Percentiles rank a stretch among this genome's conserved stretches.
phyloP scores from a whole-genome alignment of 2,329 filamentous ascomycete genomes.

The Colletotrichum musicola region DNA sequence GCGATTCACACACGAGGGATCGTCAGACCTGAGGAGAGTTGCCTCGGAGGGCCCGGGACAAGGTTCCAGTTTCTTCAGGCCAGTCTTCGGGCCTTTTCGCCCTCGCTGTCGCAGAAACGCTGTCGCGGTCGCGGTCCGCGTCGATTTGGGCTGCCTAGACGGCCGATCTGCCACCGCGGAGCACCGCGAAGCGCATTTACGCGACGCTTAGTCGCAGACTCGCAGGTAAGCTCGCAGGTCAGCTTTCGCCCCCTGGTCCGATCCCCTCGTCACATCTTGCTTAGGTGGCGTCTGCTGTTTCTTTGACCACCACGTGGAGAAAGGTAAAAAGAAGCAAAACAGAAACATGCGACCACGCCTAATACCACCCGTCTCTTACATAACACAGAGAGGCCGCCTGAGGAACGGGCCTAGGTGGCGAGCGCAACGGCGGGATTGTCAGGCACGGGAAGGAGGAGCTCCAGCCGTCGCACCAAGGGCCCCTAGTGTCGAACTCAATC shows the following conservation, averaged over 20 bases:
- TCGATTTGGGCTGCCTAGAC: neutral
- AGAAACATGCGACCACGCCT: neutral
- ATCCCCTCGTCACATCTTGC: conserved; percentile 15
- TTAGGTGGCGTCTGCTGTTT: conserved; percentile 13
- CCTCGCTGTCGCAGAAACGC: neutral
- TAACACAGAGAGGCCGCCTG: neutral
- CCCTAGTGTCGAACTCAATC: conserved; percentile 20
- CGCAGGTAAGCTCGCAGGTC: neutral
- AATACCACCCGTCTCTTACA: neutral
- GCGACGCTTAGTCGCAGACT: neutral
- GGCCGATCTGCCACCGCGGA: neutral
- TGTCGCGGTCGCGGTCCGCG: neutral
- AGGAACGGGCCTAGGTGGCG: neutral
- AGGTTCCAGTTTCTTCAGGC: neutral
- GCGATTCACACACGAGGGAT: neutral
- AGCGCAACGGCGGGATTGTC: conserved; percentile 13
- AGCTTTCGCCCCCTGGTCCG: conserved; percentile 5
- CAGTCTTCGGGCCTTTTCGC: neutral
- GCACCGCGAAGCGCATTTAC: neutral
- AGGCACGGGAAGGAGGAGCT: conserved; percentile 7
- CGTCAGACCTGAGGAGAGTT: neutral
- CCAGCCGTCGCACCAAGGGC: conserved; percentile 27
- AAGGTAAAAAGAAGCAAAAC: neutral
- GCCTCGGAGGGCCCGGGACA: neutral
- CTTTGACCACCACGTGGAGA: conserved; percentile 22